Percentiles rank a stretch among this genome's conserved stretches.
These are phyloP conservation scores for Puccinellia tenuiflora DNA, from an alignment of 176 grass and related monocot species.

Conservation along the genomic window DNA sequence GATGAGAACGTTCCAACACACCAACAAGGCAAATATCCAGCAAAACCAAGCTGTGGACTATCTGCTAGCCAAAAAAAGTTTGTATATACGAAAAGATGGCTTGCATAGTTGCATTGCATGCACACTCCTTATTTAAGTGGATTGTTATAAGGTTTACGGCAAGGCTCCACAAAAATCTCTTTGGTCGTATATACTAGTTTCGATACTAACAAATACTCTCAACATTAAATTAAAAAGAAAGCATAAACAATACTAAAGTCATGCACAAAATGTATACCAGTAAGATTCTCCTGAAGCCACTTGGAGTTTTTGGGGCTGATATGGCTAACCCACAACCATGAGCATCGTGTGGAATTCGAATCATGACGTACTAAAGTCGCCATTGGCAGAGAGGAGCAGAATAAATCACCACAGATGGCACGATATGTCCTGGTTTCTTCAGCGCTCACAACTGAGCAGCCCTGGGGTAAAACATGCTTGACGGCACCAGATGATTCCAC, in stretches of 20 bases:
- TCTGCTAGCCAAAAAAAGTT: background rate
- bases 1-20: background rate
- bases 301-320: slow-evolving; percentile 68
- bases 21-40: background rate
- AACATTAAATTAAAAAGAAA: background rate
- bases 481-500: background rate
- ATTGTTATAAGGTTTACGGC: background rate
- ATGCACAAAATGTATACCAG: slow-evolving; percentile 28
- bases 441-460: background rate
- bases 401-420: background rate
- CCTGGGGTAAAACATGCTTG: background rate
- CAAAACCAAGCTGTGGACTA: background rate
- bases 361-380: slow-evolving; percentile 19
- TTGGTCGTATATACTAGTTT: background rate
- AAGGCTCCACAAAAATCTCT: background rate
- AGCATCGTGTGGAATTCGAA: slow-evolving; percentile 27
- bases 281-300: slow-evolving; percentile 67
- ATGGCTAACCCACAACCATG: slow-evolving; percentile 59
- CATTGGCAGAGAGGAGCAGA: slow-evolving; percentile 17
- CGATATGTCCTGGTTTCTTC: background rate
- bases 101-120: background rate
- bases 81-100: background rate
- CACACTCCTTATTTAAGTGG: background rate
- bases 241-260: background rate
- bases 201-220: background rate